phyloP scores from a whole-genome alignment of 257 asterid species.

The Fraxinus pennsylvanica region DNA sequence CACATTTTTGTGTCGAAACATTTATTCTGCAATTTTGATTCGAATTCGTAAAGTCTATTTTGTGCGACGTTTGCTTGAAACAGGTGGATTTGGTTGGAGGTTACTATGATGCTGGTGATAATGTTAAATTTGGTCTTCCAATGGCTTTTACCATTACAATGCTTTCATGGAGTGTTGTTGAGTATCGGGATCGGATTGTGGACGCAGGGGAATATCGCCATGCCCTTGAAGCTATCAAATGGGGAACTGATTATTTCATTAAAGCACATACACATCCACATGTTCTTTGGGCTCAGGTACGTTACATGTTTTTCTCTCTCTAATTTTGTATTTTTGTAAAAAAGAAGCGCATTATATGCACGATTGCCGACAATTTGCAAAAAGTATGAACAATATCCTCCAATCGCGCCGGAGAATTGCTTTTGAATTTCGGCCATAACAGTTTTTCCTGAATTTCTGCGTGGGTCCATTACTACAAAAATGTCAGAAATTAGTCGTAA shows the following conservation, averaged over 20 bases:
- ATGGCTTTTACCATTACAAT: slow-evolving; percentile 60
- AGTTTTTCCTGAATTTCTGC: not conserved
- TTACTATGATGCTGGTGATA: slow-evolving; percentile 64
- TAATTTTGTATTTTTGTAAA: not conserved
- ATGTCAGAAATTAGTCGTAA: not conserved
- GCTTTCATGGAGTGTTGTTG: slow-evolving; percentile 57
- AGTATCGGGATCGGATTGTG: slow-evolving; percentile 38
- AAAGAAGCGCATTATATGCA: not conserved
- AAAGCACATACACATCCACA: slow-evolving; percentile 68
- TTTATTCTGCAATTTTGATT: not conserved
- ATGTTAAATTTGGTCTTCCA: slow-evolving; percentile 59
- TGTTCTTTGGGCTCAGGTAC: slow-evolving; percentile 66
- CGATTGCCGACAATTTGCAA: not conserved
- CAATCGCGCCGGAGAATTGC: slow-evolving; percentile 3
- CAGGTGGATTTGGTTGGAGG: slow-evolving; percentile 67
- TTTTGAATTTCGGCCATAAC: not conserved
- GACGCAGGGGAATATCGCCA: slow-evolving; percentile 51
- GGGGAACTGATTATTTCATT: slow-evolving; percentile 84
- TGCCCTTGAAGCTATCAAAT: slow-evolving; percentile 69
- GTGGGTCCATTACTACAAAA: not conserved
- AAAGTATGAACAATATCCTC: not conserved
- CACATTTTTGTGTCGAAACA: not conserved
- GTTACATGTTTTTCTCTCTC: too few relatives aligned
- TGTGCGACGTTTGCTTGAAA: not conserved
- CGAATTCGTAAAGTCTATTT: not conserved